Conservation (phyloP, 164 flowering plant genomes). For the Vitis rupestris region DNA sequence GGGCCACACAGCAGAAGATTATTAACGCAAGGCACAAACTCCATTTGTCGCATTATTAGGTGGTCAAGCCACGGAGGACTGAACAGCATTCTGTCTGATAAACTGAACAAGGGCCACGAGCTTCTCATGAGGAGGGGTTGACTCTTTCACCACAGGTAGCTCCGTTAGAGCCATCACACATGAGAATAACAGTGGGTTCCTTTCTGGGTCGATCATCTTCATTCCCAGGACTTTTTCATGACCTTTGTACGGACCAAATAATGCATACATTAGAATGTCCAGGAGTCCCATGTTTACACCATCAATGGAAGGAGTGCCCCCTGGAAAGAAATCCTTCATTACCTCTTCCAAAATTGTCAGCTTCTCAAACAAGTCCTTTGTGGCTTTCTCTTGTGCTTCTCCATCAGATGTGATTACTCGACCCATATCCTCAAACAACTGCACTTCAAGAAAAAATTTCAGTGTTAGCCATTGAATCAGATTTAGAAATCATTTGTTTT, state of each 20-base stretch:
- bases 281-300: constrained; percentile 10
- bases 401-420: constrained; percentile 9
- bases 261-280: constrained; percentile 13
- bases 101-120: constrained; percentile 17
- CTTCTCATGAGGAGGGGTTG: constrained; percentile 18
- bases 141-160: constrained; percentile 19
- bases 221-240: constrained; percentile 15
- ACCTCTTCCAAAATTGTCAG: constrained; percentile 23
- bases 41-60: too few relatives aligned
- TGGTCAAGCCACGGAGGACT: not conserved
- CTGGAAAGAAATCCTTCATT: constrained; percentile 6
- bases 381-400: constrained; percentile 24
- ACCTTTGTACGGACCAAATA: constrained; percentile 13
- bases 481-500: not conserved
- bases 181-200: constrained; percentile 22
- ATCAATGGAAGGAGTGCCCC: not conserved
- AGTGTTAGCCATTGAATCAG: not conserved
- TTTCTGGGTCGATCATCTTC: constrained; percentile 16
- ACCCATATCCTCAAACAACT: constrained; percentile 17
- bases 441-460: not conserved
- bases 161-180: constrained; percentile 9
- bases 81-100: constrained; percentile 4
- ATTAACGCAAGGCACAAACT: too few relatives aligned
- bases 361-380: constrained; percentile 14
- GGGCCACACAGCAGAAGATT: too few relatives aligned